phyloP scores from a whole-genome alignment of 2,329 filamentous ascomycete species.

The Trichoderma sp. region DNA sequence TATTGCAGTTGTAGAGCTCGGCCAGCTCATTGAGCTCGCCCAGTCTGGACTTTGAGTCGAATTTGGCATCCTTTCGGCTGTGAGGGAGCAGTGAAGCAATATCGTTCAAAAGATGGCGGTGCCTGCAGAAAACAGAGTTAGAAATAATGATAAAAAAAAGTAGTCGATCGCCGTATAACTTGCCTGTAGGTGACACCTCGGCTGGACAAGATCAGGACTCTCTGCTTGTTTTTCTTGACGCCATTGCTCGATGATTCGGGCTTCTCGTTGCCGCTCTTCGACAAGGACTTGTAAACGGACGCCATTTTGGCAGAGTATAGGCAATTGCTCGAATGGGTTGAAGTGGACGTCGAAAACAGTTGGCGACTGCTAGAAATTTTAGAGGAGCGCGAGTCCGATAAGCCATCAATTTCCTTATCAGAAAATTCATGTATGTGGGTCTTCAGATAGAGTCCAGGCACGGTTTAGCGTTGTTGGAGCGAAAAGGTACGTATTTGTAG shows the following conservation, averaged over 20 bases:
- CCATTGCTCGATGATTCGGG: conserved; percentile 52
- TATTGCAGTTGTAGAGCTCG: conserved; percentile 88
- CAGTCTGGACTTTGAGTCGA: conserved; percentile 91
- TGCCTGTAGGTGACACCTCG: conserved; percentile 88
- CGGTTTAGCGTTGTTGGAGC: conserved; percentile 13
- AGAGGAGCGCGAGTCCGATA: conserved; percentile 19
- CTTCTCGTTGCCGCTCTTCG: conserved; percentile 57
- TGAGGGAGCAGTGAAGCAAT: conserved; percentile 87
- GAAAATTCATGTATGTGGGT: conserved; percentile 17
- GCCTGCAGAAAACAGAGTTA: conserved; percentile 40
- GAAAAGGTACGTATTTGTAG: background rate
- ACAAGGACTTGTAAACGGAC: conserved; percentile 73
- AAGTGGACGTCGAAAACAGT: background rate
- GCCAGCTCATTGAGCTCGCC: conserved; percentile 75
- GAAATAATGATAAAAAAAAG: background rate
- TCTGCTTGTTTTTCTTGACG: conserved; percentile 65
- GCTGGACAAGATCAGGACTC: conserved; percentile 88
- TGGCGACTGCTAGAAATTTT: conserved; percentile 17
- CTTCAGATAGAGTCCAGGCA: background rate
- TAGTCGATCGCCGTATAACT: background rate
- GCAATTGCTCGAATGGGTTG: background rate
- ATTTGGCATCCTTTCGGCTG: conserved; percentile 90
- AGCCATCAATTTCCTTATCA: conserved; percentile 22
- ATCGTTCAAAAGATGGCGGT: conserved; percentile 86
- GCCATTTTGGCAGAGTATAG: conserved; percentile 50